phyloP scores from a whole-genome alignment of 768 basidiomycete species.

The Panaeolus papilionaceus region DNA sequence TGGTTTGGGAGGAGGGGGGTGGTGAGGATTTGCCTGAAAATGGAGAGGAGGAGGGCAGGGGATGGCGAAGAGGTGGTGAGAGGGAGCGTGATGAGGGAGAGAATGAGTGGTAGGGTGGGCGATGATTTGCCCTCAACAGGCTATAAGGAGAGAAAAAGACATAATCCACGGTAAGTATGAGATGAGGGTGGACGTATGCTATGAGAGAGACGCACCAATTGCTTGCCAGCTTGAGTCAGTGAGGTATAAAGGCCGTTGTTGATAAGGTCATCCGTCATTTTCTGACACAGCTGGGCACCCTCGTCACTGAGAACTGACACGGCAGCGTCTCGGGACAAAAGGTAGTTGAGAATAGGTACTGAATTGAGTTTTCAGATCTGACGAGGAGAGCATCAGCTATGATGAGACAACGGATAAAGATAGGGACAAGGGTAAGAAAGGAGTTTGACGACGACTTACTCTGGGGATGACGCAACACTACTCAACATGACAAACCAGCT shows the following conservation, averaged over 20 bases:
- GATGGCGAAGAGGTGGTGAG: conserved; percentile 36
- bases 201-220: conserved; percentile 51
- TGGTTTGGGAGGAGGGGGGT: conserved; percentile 83
- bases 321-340: conserved; percentile 44
- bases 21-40: conserved; percentile 62
- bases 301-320: conserved; percentile 34
- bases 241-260: conserved; percentile 50
- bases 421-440: background rate
- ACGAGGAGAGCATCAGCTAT: conserved; percentile 9
- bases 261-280: conserved; percentile 53
- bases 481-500: conserved; percentile 62
- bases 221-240: conserved; percentile 46
- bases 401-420: background rate
- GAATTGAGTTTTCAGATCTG: conserved; percentile 49
- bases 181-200: background rate
- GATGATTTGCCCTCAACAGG: conserved; percentile 63
- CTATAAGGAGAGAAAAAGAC: conserved; percentile 36
- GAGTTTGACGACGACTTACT: conserved; percentile 44
- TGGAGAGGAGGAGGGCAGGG: conserved; percentile 32
- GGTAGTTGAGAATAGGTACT: conserved; percentile 59
- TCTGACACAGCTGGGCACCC: conserved; percentile 37
- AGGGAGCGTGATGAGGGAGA: conserved; percentile 52
- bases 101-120: conserved; percentile 51
- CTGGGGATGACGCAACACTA: conserved; percentile 53
- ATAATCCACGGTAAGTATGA: too few species aligned